Base-by-base conservation (phyloP, 2,329 filamentous ascomycete species). In the Xylariales sp. region DNA sequence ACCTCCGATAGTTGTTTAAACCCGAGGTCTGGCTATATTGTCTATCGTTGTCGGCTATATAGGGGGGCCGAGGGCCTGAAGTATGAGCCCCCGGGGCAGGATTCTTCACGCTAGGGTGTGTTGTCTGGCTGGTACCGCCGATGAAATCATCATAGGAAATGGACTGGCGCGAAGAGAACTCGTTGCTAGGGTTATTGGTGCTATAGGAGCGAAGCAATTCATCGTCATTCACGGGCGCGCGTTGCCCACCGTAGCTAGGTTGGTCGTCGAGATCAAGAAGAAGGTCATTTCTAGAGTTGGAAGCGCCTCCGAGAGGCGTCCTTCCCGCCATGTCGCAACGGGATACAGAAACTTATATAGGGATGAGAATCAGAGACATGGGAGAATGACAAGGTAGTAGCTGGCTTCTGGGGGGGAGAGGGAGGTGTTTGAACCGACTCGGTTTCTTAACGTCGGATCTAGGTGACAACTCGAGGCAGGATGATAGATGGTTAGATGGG, bases 61-160 rank as follows among this genome's bases (percentile, higher is more conserved):
- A 88, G 3, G 86, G 85, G 45, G 78, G 80, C 14, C 75, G 74
- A 28, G 76, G 76, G 41, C 70, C 75, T 48, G 72, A 67, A 58
- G 71, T 63, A 50, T 62, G 67, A 60, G 75, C 77, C 64, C 76
- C 78, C 6, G 75, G 70, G 34, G 75, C 66, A 46, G 75, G 76
- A 65, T 83, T 80, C 72, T 81, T 82, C 62, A 80, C 80, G 54
- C 83, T 79, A 28, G 84, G 78, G 57, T 86, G 83, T 61, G 84
- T 80, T 67, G 85, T 82, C 69, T 83, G 84, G 71, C 83, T 83
- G 18, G 34, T 46, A 57, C 85, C 89, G 71, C 95, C 95, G 70
- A 98, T 91, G 79, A 97, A 98, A 75, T 96, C 92, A 84, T 97
- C 95, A 81, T 97, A 97, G 66, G 94, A 97, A 60, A 95, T 90